Base-by-base conservation (phyloP, 768 basidiomycete genomes). In the Roridomyces roridus region DNA sequence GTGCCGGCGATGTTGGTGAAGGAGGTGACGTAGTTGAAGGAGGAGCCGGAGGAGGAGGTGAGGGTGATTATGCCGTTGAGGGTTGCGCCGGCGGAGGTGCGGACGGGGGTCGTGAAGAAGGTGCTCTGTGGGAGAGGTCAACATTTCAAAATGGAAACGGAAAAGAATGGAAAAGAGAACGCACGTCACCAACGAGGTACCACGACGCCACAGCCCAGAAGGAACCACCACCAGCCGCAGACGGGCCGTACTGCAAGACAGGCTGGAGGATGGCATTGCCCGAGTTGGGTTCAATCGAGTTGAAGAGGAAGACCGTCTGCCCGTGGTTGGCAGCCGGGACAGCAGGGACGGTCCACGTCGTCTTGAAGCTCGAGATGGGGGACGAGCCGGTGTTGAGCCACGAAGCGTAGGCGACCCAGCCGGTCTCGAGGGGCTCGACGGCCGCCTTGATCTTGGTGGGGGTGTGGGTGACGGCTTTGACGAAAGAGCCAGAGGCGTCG, bases 261-360 rank as follows among this genome's bases (percentile, higher is more conserved):
- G 60, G 55, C 50, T 62, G 55, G 2, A 62, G 35, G 23, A 62
- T 57, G 0, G 55, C 55, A 12, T 42, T 12, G 8, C 46, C 54
- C 6, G 41, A 15, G 43, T 37, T 57, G 25, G 63, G 63, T 48
- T 64, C 55, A 6, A 64, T 64, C 11, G 51, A 49, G 48, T 60
- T 60, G 51, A 64, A 64, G 37, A 64, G 46, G 51, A 64, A 64
- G n/a, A 60, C 23, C 0, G 63, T 64, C 55, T 64, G 63, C 4
- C 45, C 55, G 41, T 55, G 35, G 52, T 64, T 57, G 14, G 54
- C 42, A 12, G 42, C 34, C 6, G 63, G 63, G 2, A 64, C 59
- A 4, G 63, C 36, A 18, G 63, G 63, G 14, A 64, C 63, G 24
- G 31, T 50, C 63, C 63, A 63, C 8, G 46, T 54, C 28, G 63